These are phyloP conservation scores for Elongisporangium senticosum DNA, from an alignment of 352 stramenopile genomes.

Conservation along the genomic window DNA sequence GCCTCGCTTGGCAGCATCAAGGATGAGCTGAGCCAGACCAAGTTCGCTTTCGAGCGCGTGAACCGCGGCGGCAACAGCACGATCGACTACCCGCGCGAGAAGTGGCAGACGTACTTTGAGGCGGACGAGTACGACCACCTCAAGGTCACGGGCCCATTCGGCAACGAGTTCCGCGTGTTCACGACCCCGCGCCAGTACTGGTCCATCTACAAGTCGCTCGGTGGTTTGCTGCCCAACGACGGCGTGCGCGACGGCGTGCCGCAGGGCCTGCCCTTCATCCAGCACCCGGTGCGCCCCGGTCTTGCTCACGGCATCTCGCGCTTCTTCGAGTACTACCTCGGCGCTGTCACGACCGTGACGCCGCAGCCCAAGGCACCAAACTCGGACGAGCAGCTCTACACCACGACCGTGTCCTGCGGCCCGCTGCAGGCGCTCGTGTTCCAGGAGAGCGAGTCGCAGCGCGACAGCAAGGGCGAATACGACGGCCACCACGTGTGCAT, in stretches of 20 bases:
- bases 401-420: conserved; percentile 42
- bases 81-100: conserved; percentile 37
- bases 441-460: conserved; percentile 46
- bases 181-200: conserved; percentile 54
- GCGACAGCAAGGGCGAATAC: conserved; percentile 55
- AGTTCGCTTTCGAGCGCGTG: conserved; percentile 43
- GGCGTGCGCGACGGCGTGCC: conserved; percentile 27
- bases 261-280: conserved; percentile 52
- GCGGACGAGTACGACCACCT: conserved; percentile 50
- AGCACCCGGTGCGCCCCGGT: conserved; percentile 51
- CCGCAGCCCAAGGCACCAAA: conserved; percentile 17
- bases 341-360: conserved; percentile 40
- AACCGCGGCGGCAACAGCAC: conserved; percentile 49
- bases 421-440: conserved; percentile 61
- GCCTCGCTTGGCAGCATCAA: conserved; percentile 36
- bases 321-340: conserved; percentile 69
- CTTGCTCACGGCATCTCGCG: conserved; percentile 50
- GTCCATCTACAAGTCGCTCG: conserved; percentile 51
- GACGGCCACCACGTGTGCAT: conserved; percentile 74
- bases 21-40: conserved; percentile 43
- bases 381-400: conserved; percentile 27
- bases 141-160: conserved; percentile 53
- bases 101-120: conserved; percentile 53
- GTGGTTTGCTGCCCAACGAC: conserved; percentile 38
- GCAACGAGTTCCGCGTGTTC: conserved; percentile 49